A percentile compares a stretch with the other conserved stretches of the same genome.
Evolutionary conservation across 108 stramenopile species (phyloP).

Genomic region (Seminavis robusta): DNA sequence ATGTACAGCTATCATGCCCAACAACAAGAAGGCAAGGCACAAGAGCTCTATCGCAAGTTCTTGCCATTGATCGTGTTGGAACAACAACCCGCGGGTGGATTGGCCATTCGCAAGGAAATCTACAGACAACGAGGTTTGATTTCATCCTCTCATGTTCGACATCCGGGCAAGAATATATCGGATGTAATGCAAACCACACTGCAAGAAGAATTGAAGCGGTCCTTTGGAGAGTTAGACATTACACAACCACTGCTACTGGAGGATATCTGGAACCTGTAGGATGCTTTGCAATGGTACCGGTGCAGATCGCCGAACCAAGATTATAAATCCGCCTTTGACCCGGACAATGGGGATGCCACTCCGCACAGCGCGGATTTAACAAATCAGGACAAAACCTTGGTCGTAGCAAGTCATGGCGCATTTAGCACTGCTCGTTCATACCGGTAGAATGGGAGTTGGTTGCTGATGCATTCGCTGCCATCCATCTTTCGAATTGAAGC

Average conservation of each 20-base stretch:
- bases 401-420: no score
- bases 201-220: not conserved
- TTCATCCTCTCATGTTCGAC: not conserved
- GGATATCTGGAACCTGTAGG: not conserved
- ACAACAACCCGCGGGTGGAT: conserved; percentile 10
- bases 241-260: not conserved
- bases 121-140: conserved; percentile 2
- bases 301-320: no score
- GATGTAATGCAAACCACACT: not conserved
- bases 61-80: conserved; percentile 7
- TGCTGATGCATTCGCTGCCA: no score
- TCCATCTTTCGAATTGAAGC: no score
- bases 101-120: conserved; percentile 6
- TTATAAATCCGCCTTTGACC: no score
- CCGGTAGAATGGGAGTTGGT: no score
- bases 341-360: no score
- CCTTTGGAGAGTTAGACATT: conserved; percentile 1
- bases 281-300: not conserved
- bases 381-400: no score
- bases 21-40: not conserved
- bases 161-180: not conserved
- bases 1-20: not conserved
- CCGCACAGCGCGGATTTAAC: no score
- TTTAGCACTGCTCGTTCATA: no score
- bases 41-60: not conserved